A percentile compares a stretch with the other conserved stretches of the same genome.
phyloP scores from a whole-genome alignment of 1,284 basidiomycete genomes.

The Boletellus sp. region DNA sequence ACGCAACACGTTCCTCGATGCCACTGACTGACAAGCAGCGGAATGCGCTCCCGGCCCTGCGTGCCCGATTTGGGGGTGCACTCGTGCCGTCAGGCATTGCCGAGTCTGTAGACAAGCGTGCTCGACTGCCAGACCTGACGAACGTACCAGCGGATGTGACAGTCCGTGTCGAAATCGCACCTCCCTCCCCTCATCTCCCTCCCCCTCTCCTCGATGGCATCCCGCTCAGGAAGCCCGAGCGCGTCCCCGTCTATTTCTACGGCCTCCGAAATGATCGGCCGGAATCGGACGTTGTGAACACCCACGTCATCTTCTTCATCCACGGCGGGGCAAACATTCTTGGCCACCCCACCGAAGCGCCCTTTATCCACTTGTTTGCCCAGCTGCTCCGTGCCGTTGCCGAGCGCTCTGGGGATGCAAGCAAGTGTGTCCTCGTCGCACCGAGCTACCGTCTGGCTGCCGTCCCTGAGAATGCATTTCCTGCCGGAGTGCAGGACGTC shows the following conservation, averaged over 20 bases:
- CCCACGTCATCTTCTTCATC: slow-evolving; percentile 22
- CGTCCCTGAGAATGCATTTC: slow-evolving; percentile 24
- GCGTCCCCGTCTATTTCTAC: slow-evolving; percentile 22
- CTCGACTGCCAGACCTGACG: slow-evolving; percentile 3
- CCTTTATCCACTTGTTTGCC: slow-evolving; percentile 8
- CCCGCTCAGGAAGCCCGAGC: slow-evolving; percentile 17
- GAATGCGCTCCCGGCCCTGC: slow-evolving; percentile 5
- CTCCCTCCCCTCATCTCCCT: slow-evolving; percentile 10
- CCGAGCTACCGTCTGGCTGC: slow-evolving; percentile 27
- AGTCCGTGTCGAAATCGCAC: slow-evolving; percentile 19
- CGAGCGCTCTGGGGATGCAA: not conserved
- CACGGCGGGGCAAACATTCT: slow-evolving; percentile 24
- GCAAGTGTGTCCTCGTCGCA: slow-evolving; percentile 15
- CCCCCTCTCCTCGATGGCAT: slow-evolving; percentile 8
- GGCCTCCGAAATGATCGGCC: not conserved
- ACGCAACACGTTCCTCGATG: not conserved
- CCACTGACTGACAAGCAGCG: slow-evolving; percentile 22
- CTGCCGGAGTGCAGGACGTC: slow-evolving; percentile 24
- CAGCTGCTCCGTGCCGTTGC: slow-evolving; percentile 15
- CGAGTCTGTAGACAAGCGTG: slow-evolving; percentile 21
- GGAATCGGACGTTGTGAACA: not conserved
- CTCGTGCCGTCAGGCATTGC: not conserved
- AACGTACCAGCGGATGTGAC: slow-evolving; percentile 17
- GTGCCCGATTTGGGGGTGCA: not conserved
- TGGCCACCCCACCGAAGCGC: slow-evolving; percentile 17